Percentiles rank a stretch among this genome's conserved stretches.
Evolutionary conservation across 176 grass and related monocot genomes (phyloP).

Genomic region (Sorghum bicolor): DNA sequence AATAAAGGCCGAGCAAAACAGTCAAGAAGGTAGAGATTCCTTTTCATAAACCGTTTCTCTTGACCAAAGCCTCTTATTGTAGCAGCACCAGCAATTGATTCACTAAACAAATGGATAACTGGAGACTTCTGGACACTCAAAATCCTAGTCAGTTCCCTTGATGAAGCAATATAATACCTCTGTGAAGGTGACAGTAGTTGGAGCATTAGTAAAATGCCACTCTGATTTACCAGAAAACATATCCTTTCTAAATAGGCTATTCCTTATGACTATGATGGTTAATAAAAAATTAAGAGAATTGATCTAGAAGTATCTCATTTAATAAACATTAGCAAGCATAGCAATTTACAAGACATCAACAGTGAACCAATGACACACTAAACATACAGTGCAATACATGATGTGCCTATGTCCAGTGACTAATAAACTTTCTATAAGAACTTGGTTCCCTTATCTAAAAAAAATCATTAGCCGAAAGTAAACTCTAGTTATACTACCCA

Average conservation of each 20-base stretch:
- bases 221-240: constrained; percentile 13
- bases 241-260: background rate
- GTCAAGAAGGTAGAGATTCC: constrained; percentile 87
- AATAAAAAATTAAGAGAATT: background rate
- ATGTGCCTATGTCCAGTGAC: background rate
- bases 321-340: background rate
- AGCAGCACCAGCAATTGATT: constrained; percentile 94
- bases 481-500: background rate
- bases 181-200: constrained; percentile 35
- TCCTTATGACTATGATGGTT: background rate
- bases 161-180: constrained; percentile 99
- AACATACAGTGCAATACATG: background rate
- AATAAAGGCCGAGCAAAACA: constrained; percentile 93
- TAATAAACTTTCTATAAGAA: background rate
- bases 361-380: background rate
- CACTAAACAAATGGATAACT: constrained; percentile 94
- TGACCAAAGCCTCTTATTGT: constrained; percentile 93
- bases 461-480: background rate
- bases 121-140: constrained; percentile 98
- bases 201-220: constrained; percentile 24
- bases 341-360: background rate
- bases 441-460: too few species aligned
- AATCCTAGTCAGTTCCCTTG: constrained; percentile 89
- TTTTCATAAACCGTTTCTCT: constrained; percentile 98
- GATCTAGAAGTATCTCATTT: background rate